Base-by-base conservation (phyloP, 2,329 filamentous ascomycete species). In the Pseudogymnoascus sp. region DNA sequence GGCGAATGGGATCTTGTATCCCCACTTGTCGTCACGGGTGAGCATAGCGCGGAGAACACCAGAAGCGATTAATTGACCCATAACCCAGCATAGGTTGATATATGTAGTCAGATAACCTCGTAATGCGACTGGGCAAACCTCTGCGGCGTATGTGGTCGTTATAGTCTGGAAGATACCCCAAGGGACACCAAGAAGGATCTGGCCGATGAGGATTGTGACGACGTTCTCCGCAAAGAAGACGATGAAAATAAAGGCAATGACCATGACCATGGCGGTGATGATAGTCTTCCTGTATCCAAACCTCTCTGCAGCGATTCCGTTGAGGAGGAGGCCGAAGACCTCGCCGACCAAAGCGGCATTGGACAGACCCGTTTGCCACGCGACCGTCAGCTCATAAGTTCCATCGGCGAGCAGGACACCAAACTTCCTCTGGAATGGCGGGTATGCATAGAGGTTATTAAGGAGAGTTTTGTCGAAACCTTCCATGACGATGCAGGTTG, bases 401-500 rank as follows among this genome's bases (percentile, higher is more conserved):
- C 71, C 73, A 61, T 75, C 65, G 7, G 65, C 38, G 6, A 68
- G 52, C 7, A 68, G 62, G 6, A 69, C 62, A 11, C 76, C 76
- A 62, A 76, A 79, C 64, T 69, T 75, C 67, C 64, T 70, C 19
- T 68, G 71, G 67, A 71, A 76, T 67, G 62, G 66, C 5, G 65
- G 74, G 71, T 70, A 63, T 35, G 65, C 62, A 64, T 68, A 92
- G 71, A 94, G 91, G 75, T 92, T 92, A 78, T 88, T 29, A 69
- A 94, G 84, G 61, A 95, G 78, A 69, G 84, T 87, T 63, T 94
- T 80, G 72, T 96, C 91, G 77, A 92, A 95, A 35, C 90, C 91
- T 74, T 96, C 91, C 92, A 96, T 96, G 69, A 84, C 85, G 70
- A 96, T 94, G 72, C 89, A 92, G 0, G 90, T 93, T n/a, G 89